Percentiles rank a stretch among this genome's conserved stretches.
Evolutionary conservation across 163 green algal species (phyloP).

Genomic region (Picocystis sp.): DNA sequence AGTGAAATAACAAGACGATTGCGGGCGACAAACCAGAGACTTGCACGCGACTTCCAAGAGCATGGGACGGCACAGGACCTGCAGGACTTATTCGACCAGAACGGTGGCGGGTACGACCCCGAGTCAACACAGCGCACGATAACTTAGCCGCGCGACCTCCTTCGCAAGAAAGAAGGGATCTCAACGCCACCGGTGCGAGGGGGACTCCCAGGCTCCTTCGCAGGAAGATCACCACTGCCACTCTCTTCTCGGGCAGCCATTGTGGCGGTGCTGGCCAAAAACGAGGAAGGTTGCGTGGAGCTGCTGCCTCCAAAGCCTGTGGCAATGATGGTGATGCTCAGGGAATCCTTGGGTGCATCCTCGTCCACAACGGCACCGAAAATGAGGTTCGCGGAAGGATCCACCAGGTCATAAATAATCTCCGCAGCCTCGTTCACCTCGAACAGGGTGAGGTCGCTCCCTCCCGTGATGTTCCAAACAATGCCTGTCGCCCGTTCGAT

Average conservation of each 20-base stretch:
- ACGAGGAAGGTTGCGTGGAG: neutral
- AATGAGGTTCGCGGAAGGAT: conserved; percentile 80
- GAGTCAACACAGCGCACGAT: no score
- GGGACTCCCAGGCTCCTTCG: neutral
- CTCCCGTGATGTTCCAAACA: conserved; percentile 92
- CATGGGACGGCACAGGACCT: no score
- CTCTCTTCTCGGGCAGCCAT: conserved; percentile 4
- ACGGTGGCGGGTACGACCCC: no score
- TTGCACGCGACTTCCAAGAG: no score
- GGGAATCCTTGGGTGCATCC: conserved; percentile 17
- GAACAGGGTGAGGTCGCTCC: conserved; percentile 58
- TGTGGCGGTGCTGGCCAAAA: neutral
- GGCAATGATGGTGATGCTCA: conserved; percentile 78
- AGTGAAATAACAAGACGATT: no score
- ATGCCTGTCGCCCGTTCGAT: conserved; percentile 81
- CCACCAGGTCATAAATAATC: conserved; percentile 80
- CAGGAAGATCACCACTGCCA: neutral
- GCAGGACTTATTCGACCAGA: no score
- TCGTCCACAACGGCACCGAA: conserved; percentile 83
- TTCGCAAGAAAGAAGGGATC: conserved; percentile 46
- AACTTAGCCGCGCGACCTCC: no score
- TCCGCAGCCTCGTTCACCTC: conserved; percentile 87
- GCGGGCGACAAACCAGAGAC: no score
- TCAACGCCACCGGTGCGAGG: conserved; percentile 23
- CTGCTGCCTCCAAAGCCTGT: conserved; percentile 49